These are phyloP conservation scores for Teunomyces aglyptinius DNA, from an alignment of 805 yeast species.

Conservation along the genomic window DNA sequence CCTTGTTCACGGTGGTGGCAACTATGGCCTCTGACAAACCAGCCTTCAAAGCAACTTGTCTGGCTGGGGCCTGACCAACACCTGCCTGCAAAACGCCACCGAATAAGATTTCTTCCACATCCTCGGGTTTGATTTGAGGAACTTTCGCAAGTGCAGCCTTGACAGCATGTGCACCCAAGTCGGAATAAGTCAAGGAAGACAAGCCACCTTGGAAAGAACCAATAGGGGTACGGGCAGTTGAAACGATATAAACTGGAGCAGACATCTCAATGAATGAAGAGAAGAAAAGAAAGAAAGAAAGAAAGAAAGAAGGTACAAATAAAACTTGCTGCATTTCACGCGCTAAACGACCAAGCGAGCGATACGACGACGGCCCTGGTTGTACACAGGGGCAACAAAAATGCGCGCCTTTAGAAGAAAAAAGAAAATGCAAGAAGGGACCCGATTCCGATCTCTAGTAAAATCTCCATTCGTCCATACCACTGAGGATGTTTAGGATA, in stretches of 20 bases:
- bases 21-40: conserved; percentile 79
- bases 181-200: conserved; percentile 72
- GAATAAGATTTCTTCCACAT: conserved; percentile 85
- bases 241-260: conserved; percentile 75
- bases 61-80: conserved; percentile 96
- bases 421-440: too few relatives aligned
- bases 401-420: too few relatives aligned
- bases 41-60: conserved; percentile 92
- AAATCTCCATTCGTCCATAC: background rate
- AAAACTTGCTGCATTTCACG: background rate
- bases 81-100: conserved; percentile 93
- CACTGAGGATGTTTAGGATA: background rate
- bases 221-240: conserved; percentile 92
- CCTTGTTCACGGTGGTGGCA: conserved; percentile 92
- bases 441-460: background rate
- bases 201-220: conserved; percentile 91
- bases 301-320: background rate
- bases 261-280: conserved; percentile 5
- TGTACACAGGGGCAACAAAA: background rate
- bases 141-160: conserved; percentile 81
- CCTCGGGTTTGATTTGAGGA: conserved; percentile 72
- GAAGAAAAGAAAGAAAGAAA: background rate
- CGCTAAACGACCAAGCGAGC: background rate
- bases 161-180: conserved; percentile 91
- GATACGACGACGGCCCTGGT: background rate